Conservation (phyloP, 148 eudicot genomes). For the Nyssa sinensis region DNA sequence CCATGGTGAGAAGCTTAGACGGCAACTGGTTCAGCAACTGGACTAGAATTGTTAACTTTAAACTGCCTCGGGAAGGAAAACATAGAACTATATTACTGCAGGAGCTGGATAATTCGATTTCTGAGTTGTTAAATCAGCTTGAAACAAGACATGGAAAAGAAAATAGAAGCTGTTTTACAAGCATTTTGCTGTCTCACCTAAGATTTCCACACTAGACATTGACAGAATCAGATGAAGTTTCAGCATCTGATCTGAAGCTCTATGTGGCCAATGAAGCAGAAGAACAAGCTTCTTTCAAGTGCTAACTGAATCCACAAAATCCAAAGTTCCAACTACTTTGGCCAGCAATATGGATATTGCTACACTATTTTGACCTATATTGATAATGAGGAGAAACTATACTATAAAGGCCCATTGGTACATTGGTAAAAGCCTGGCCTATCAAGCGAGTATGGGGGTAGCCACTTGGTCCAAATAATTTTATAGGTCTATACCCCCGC, state of each 20-base stretch:
- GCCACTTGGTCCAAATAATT: no score
- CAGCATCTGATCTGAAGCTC: background rate
- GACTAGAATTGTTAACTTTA: slow-evolving; percentile 64
- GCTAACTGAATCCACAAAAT: background rate
- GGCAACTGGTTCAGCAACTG: slow-evolving; percentile 67
- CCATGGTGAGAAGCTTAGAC: slow-evolving; percentile 44
- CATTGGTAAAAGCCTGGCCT: no score
- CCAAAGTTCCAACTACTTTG: background rate
- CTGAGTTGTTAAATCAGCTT: background rate
- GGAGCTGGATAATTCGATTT: background rate
- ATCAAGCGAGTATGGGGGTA: no score
- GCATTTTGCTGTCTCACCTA: slow-evolving; percentile 13
- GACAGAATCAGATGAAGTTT: background rate
- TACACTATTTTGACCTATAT: background rate
- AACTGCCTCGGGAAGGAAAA: slow-evolving; percentile 40
- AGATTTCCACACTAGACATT: slow-evolving; percentile 6
- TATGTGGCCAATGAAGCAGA: background rate
- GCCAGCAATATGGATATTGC: background rate
- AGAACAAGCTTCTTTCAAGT: no score
- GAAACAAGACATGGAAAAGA: background rate
- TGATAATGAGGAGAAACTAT: background rate
- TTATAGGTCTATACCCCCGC: no score
- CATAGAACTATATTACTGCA: background rate
- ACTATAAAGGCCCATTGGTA: no score
- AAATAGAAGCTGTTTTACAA: slow-evolving; percentile 1